A percentile compares a stretch with the other conserved stretches of the same genome.
phyloP scores from a whole-genome alignment of 2,329 filamentous ascomycete genomes.

The Samsoniella hepiali region DNA sequence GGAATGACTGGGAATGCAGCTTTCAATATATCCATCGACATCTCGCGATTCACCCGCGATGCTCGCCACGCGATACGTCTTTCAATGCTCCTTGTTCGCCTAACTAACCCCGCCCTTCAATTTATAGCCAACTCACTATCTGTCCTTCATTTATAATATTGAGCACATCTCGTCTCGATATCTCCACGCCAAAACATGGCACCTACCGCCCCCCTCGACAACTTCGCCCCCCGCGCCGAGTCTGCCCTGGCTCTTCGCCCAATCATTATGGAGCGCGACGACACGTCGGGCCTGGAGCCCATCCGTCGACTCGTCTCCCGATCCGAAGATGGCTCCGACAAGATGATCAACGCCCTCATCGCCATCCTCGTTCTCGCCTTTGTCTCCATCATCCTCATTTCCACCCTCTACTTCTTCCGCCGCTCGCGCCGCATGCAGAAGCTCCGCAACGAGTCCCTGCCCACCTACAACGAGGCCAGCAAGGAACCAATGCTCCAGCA shows the following conservation, averaged over 20 bases:
- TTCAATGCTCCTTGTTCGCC: background rate
- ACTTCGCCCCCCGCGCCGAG: slow-evolving; percentile 6
- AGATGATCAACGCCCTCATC: slow-evolving; percentile 74
- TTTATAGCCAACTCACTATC: slow-evolving; percentile 22
- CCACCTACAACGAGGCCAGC: slow-evolving; percentile 64
- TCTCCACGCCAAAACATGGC: slow-evolving; percentile 18
- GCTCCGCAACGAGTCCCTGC: slow-evolving; percentile 54
- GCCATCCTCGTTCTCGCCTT: slow-evolving; percentile 75
- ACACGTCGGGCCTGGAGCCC: slow-evolving; percentile 16
- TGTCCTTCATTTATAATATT: slow-evolving; percentile 20
- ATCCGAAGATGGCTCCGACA: slow-evolving; percentile 48
- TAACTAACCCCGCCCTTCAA: slow-evolving; percentile 1
- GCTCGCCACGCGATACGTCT: background rate
- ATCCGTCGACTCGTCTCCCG: slow-evolving; percentile 15
- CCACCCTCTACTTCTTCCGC: slow-evolving; percentile 69
- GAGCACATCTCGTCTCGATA: slow-evolving; percentile 21
- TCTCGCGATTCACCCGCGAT: background rate
- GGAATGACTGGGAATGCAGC: slow-evolving; percentile 15
- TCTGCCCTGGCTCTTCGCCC: slow-evolving; percentile 10
- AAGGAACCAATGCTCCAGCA: slow-evolving; percentile 47
- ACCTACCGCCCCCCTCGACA: slow-evolving; percentile 6
- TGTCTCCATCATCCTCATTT: slow-evolving; percentile 64
- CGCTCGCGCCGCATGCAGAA: slow-evolving; percentile 53
- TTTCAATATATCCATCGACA: slow-evolving; percentile 10
- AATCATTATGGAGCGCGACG: slow-evolving; percentile 13